These are phyloP conservation scores for Mallotus repandus DNA, from an alignment of 441 rosid species.

Conservation along the genomic window DNA sequence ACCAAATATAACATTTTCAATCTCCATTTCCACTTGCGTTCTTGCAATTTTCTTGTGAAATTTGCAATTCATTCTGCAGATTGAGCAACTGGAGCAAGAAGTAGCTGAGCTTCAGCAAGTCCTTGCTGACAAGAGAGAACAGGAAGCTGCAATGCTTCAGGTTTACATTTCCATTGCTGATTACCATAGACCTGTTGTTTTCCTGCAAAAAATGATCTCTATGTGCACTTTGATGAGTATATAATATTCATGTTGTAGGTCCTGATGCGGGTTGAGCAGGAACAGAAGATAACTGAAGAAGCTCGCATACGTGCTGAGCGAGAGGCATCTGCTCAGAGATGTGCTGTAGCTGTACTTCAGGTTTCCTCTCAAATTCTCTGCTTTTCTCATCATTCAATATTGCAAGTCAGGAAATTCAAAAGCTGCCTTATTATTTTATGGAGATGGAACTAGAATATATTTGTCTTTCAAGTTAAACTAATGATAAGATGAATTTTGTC, in stretches of 20 bases:
- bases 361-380: constrained; percentile 28
- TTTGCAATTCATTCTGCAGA: constrained; percentile 45
- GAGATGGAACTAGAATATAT: too few relatives aligned
- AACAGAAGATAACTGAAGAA: constrained; percentile 93
- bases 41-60: constrained; percentile 16
- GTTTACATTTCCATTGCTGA: constrained; percentile 33
- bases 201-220: constrained; percentile 3
- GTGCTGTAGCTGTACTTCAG: constrained; percentile 80
- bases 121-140: constrained; percentile 93
- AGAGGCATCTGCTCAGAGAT: constrained; percentile 91
- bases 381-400: not conserved
- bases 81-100: constrained; percentile 84
- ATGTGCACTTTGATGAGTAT: constrained; percentile 11
- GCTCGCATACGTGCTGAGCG: constrained; percentile 93
- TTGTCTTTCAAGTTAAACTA: not conserved
- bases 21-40: constrained; percentile 4
- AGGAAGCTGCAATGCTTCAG: constrained; percentile 97
- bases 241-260: constrained; percentile 48
- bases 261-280: constrained; percentile 97
- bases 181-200: not conserved
- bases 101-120: constrained; percentile 54
- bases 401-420: not conserved
- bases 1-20: not conserved
- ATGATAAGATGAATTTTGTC: not conserved
- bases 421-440: not conserved